Base-by-base conservation (phyloP, 1,139 yeast genomes). In the Magnusiomyces tetraspermus region DNA sequence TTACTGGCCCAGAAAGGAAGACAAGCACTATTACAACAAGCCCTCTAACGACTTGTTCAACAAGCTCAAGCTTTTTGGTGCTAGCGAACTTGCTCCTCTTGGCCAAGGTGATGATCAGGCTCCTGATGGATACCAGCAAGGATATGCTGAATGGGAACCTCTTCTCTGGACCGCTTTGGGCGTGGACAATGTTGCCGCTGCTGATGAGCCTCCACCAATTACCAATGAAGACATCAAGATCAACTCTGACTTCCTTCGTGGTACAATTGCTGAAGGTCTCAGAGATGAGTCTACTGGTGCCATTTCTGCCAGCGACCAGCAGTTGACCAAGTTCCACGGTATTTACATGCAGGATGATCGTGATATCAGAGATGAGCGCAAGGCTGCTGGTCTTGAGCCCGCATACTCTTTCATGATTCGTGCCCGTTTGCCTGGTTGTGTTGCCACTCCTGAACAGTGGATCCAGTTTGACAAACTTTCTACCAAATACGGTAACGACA, bases 271-370 rank as follows among this genome's bases (percentile, higher is more conserved):
- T 40, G 95, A 85, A 68, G 97, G 90, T 30, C 77, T 92, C 58
- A 67, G 71, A 54, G 97, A 92, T 67, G 77, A 78, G 59, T 76
- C 90, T 2, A 90, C 97, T 21, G 97, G 97, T 59, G 90, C 96
- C 17, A 86, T 92, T 60, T 78, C 85, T 60, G 94, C 97, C n/a
- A 80, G 79, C 55, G 97, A 89, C 70, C 96, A 89, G 72, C 97
- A 89, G 71, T 73, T 92, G 68, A 89, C 97, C 60, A 92, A 92
- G 71, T 92, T 92, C 79, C 97, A 92, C 68, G 98, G 98, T 71
- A 89, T 90, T 60, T 92, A 92, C 70, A 89, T 90, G 96, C 98
- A 92, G 75, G 97, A 92, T 70, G 97, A 92, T 68, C 87, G 98
- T 73, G 98, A 92, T 71, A 76, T 92, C 55, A 81, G 97, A 69